Percentiles rank a stretch among this genome's conserved stretches.
Evolutionary conservation across 345 rosid genomes (phyloP).

Genomic region (Heritiera fomes): DNA sequence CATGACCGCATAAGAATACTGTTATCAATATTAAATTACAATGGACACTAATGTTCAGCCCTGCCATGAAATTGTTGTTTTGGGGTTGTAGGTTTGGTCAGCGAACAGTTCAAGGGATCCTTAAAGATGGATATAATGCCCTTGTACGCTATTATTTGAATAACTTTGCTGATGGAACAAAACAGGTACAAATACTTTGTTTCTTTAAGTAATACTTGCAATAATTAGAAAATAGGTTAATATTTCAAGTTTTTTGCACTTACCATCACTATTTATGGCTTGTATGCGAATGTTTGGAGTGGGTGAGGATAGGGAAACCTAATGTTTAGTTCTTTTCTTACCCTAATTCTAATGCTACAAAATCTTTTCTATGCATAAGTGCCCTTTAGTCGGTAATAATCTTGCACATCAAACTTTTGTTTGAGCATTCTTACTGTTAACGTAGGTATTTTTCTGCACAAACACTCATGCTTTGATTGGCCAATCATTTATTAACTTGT

Average conservation of each 20-base stretch:
- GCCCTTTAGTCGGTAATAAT: background rate
- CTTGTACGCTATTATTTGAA: slow-evolving; percentile 90
- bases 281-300: background rate
- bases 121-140: slow-evolving; percentile 81
- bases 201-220: slow-evolving; percentile 7
- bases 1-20: background rate
- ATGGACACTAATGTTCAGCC: background rate
- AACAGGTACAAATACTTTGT: slow-evolving; percentile 54
- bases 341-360: background rate
- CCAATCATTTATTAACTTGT: background rate
- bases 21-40: background rate
- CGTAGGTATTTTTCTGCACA: no score
- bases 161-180: slow-evolving; percentile 90
- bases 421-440: background rate
- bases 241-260: background rate
- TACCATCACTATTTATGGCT: background rate
- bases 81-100: slow-evolving; percentile 65
- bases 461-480: background rate
- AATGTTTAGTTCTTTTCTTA: background rate
- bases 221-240: slow-evolving; percentile 3
- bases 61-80: slow-evolving; percentile 1
- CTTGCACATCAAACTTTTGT: background rate
- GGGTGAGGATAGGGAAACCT: background rate
- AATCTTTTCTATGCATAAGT: background rate
- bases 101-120: slow-evolving; percentile 81